These are phyloP conservation scores for Aristolochia contorta DNA, from an alignment of 164 flowering plant genomes.

Conservation along the genomic window DNA sequence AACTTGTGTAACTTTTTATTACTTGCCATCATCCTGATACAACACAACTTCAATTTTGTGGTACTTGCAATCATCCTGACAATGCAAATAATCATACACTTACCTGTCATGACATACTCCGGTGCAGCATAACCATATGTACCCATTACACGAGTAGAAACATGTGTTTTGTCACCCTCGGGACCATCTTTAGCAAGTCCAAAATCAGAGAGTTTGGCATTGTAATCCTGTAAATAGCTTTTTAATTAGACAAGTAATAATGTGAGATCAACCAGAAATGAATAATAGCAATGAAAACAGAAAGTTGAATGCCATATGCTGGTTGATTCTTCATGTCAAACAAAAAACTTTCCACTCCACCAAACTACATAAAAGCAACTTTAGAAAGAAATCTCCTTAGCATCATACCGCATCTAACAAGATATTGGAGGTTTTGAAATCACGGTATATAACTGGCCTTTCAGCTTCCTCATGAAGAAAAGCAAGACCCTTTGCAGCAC, in stretches of 20 bases:
- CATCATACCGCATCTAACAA: constrained; percentile 35
- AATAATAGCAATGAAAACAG: not conserved
- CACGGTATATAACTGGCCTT: constrained; percentile 37
- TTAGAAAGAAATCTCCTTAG: not conserved
- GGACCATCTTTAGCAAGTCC: constrained; percentile 91
- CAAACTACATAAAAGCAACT: too few relatives aligned
- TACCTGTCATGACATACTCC: constrained; percentile 81
- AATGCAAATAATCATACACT: constrained; percentile 11
- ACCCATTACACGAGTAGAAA: constrained; percentile 84
- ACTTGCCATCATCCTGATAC: too few relatives aligned
- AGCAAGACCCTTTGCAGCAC: constrained; percentile 38
- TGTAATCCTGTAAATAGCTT: constrained; percentile 47
- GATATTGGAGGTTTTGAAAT: constrained; percentile 36
- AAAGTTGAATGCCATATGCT: not conserved
- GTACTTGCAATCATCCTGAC: too few relatives aligned
- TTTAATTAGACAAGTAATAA: not conserved
- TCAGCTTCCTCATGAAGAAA: constrained; percentile 41
- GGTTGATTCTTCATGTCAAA: not conserved
- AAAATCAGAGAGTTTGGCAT: constrained; percentile 76
- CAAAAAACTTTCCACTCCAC: too few relatives aligned
- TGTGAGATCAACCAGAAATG: not conserved
- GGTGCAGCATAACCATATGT: constrained; percentile 87
- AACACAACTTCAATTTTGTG: too few relatives aligned
- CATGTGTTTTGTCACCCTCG: constrained; percentile 78
- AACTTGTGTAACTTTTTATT: too few relatives aligned